These are phyloP conservation scores for Melaleuca alternifolia DNA, from an alignment of 345 rosid species.

Conservation along the genomic window DNA sequence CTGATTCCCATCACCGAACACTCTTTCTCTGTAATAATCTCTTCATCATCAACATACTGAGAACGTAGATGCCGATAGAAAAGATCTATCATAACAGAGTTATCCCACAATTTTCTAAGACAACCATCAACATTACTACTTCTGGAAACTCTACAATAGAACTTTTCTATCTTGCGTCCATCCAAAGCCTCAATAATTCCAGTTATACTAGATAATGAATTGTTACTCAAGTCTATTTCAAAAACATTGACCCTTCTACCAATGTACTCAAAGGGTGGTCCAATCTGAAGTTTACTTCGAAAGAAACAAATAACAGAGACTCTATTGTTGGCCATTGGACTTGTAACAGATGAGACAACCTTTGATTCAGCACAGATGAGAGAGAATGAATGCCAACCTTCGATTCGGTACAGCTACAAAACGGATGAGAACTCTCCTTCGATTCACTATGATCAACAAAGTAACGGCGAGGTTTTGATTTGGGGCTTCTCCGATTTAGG, in stretches of 20 bases:
- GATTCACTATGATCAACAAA: too few species aligned
- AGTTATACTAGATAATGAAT: not conserved
- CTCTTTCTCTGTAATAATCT: not conserved
- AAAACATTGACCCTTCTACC: not conserved
- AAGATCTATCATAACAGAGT: rapidly evolving
- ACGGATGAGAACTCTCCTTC: too few species aligned
- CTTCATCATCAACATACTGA: rapidly evolving
- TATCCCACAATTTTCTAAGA: not conserved
- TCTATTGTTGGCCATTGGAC: not conserved
- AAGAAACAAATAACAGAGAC: not conserved
- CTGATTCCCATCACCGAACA: not conserved
- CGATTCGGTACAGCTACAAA: too few species aligned
- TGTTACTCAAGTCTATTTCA: not conserved
- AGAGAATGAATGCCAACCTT: too few species aligned
- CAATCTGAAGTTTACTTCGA: not conserved
- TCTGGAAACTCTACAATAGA: not conserved
- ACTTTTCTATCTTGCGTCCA: not conserved
- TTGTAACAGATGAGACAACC: not conserved
- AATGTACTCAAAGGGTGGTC: not conserved
- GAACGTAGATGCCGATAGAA: not conserved
- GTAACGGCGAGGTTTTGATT: too few species aligned
- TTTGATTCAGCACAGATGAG: too few species aligned
- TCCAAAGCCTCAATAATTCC: not conserved
- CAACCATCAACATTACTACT: not conserved
- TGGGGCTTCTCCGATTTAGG: too few species aligned